phyloP scores from a whole-genome alignment of 1,139 yeast genomes.

The Suhomyces atakaporum region DNA sequence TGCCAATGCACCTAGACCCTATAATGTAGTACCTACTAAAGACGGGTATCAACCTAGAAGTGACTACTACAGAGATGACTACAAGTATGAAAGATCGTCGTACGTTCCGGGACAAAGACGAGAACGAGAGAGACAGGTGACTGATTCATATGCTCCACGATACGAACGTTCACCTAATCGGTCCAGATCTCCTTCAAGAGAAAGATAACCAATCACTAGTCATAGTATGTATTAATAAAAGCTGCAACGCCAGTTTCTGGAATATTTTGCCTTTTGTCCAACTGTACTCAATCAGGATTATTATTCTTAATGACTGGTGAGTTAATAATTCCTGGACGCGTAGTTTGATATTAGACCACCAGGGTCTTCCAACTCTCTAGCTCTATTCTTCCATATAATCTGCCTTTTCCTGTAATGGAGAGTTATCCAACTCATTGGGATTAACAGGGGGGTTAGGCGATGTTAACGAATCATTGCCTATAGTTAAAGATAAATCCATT shows the following conservation, averaged over 20 bases:
- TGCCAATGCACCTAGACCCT: conserved; percentile 16
- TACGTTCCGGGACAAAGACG: conserved; percentile 18
- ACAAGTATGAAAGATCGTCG: conserved; percentile 18
- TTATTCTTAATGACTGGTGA: too few relatives aligned
- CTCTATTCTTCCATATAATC: conserved; percentile 1
- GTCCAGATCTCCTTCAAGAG: conserved; percentile 18
- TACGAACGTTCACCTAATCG: conserved; percentile 15
- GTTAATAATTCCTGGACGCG: too few relatives aligned
- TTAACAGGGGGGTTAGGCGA: conserved; percentile 7
- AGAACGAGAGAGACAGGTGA: conserved; percentile 14
- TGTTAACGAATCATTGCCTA: conserved; percentile 11
- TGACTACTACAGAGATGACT: conserved; percentile 7
- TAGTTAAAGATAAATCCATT: conserved; percentile 17
- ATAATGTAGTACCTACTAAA: conserved; percentile 15
- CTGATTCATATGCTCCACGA: conserved; percentile 26
- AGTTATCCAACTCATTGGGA: background rate
- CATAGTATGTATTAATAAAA: conserved; percentile 2
- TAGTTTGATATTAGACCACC: too few relatives aligned
- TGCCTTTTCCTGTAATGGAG: conserved; percentile 1
- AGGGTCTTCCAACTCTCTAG: too few relatives aligned
- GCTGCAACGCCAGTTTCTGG: background rate
- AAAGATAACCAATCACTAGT: conserved; percentile 10
- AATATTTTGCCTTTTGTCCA: too few relatives aligned
- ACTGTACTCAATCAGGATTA: too few relatives aligned
- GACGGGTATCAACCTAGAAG: conserved; percentile 6